Evolutionary conservation across 768 basidiomycete species (phyloP).

Genomic region (Tricholoma hemisulphureum): DNA sequence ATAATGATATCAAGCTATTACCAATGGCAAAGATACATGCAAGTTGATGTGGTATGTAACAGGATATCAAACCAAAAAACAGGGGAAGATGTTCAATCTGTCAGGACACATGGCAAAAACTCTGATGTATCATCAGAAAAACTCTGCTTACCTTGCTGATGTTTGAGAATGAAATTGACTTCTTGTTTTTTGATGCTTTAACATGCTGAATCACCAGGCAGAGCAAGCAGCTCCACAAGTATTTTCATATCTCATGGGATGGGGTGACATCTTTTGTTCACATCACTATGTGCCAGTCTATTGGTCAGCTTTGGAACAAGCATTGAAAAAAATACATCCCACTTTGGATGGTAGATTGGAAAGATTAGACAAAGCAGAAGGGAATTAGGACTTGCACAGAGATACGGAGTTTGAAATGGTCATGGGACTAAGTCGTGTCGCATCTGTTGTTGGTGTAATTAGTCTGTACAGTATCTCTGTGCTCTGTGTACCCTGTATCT

Average conservation of each 20-base stretch:
- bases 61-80: slow-evolving; percentile 40
- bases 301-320: slow-evolving; percentile 21
- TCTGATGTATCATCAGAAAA: slow-evolving; percentile 23
- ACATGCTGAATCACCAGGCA: slow-evolving; percentile 29
- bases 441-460: too few relatives aligned
- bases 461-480: too few relatives aligned
- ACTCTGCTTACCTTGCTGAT: slow-evolving; percentile 7
- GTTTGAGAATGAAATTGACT: slow-evolving; percentile 20
- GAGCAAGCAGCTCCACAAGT: slow-evolving; percentile 40
- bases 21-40: slow-evolving; percentile 31
- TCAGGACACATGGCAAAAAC: slow-evolving; percentile 36
- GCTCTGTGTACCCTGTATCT: too few relatives aligned
- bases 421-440: too few relatives aligned
- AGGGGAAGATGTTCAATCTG: slow-evolving; percentile 30
- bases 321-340: too few relatives aligned
- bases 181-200: slow-evolving; percentile 32
- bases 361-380: too few relatives aligned
- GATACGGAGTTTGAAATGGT: too few relatives aligned
- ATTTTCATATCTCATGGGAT: slow-evolving; percentile 41
- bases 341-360: too few relatives aligned
- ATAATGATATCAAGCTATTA: slow-evolving; percentile 42
- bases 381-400: too few relatives aligned
- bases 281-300: slow-evolving; percentile 36
- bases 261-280: slow-evolving; percentile 36
- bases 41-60: slow-evolving; percentile 37